Evolutionary conservation across 192 early-diverging fungal species (phyloP).

Genomic region (Backusella psychrophila): DNA sequence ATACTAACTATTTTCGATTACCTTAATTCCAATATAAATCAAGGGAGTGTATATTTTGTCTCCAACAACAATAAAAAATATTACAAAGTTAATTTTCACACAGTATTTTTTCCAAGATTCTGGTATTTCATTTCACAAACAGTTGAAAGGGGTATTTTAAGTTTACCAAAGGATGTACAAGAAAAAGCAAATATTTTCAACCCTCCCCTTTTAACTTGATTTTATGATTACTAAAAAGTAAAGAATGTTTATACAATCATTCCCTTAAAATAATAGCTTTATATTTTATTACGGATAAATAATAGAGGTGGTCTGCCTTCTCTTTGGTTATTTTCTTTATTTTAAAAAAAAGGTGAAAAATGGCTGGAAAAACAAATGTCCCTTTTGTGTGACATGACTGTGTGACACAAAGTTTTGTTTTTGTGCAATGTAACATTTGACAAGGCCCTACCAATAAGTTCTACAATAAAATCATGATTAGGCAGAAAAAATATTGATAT

Average conservation of each 20-base stretch:
- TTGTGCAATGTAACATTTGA: neutral
- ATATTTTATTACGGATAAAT: neutral
- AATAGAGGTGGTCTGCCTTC: neutral
- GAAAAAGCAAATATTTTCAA: neutral
- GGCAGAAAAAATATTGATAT: neutral
- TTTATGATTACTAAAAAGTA: neutral
- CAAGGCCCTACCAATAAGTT: neutral
- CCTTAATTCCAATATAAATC: too few relatives aligned
- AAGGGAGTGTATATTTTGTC: neutral
- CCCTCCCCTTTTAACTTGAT: neutral
- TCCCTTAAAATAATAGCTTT: neutral
- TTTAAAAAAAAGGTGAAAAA: neutral
- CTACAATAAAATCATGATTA: slow-evolving; percentile 4
- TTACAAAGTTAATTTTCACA: neutral
- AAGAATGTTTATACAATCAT: neutral
- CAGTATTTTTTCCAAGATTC: neutral
- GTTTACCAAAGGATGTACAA: neutral
- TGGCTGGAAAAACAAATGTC: neutral
- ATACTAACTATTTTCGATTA: too few relatives aligned
- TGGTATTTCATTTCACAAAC: slow-evolving; percentile 1
- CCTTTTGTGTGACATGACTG: neutral
- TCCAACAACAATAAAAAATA: neutral
- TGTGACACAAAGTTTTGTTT: neutral
- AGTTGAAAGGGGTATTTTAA: neutral
- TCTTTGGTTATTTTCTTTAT: neutral